Base-by-base conservation (phyloP, 192 early-diverging fungal genomes). In the Glomus cerebriforme region DNA sequence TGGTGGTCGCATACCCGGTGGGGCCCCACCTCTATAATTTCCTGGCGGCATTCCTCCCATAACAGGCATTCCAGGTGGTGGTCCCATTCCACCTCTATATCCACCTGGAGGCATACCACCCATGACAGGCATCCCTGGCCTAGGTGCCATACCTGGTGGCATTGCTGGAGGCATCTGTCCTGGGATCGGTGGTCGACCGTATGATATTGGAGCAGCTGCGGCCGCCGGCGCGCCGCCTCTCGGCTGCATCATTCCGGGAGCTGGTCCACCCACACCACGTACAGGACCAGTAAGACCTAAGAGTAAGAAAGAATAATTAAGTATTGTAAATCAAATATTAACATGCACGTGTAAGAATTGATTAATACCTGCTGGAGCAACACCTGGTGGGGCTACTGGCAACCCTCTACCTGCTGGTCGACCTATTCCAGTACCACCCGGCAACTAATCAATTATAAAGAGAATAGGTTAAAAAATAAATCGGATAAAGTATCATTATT, bases 191-290 rank as follows among this genome's bases (percentile, higher is more conserved):
- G 90, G 88, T 47, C 90, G 92, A 32, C 90, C 92, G 75, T 95
- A 94, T 59, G 93, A 81, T 82, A 95, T 90, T 26, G 93, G 93
- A 19, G 94, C 86, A 29, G 91, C 92, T 7, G 89, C 88, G 27
- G 90, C 87, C 8, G 89, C 85, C 22, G 85, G 89, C 29, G 90
- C 87, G 7, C 88, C 85, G n/a, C 91, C 87, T 64, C 86, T 90
- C 47, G 95, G 96, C 77, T 91, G 88, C 96, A 99, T 99, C 89
- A 93, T 93, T 78, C 89, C 90, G 60, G 92, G 90, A 26, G 93
- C 93, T 43, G 97, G 97, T 35, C 96, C 98, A 80, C 98, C 96
- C 54, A 99, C 92, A 69, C 98, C 98, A 70, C 96, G 90, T n/a
- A 98, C 92, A 37, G 97, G 97, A 34, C 95, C 96, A 35, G 92